phyloP scores from a whole-genome alignment of 2,329 filamentous ascomycete species.

The Diaporthe citrichinensis region DNA sequence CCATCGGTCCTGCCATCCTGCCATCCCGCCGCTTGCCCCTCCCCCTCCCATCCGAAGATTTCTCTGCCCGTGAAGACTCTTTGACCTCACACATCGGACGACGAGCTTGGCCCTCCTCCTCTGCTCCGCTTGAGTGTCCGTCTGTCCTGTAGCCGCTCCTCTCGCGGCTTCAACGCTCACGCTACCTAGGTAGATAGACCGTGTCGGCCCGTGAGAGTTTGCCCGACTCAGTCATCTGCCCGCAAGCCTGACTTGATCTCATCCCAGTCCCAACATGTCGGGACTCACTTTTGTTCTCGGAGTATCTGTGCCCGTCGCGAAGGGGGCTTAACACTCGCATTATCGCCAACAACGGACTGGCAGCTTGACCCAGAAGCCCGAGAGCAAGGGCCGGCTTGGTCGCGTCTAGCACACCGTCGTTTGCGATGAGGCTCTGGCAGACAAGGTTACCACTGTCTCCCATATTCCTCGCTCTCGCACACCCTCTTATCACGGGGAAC shows the following conservation, averaged over 20 bases:
- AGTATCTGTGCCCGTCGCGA: constrained; percentile 24
- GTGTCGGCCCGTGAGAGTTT: constrained; percentile 14
- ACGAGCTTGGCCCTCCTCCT: constrained; percentile 1
- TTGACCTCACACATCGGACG: constrained; percentile 13
- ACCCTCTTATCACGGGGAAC: not conserved
- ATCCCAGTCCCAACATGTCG: constrained; percentile 15
- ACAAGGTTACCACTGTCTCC: constrained; percentile 17
- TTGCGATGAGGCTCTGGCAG: constrained; percentile 29
- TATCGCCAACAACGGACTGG: constrained; percentile 10
- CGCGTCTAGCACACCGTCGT: not conserved
- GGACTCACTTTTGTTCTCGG: constrained; percentile 27
- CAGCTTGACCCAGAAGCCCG: not conserved
- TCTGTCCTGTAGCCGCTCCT: constrained; percentile 4
- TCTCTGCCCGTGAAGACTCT: constrained; percentile 2
- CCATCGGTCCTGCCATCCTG: not conserved
- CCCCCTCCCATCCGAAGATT: constrained; percentile 27
- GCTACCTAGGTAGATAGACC: not conserved
- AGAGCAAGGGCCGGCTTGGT: not conserved
- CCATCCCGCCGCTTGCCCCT: not conserved
- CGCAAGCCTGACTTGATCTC: not conserved
- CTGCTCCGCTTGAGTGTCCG: not conserved
- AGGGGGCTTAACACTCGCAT: not conserved
- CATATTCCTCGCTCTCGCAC: not conserved
- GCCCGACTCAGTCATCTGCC: constrained; percentile 1
- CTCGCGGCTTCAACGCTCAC: not conserved